Evolutionary conservation across 2,329 filamentous ascomycete genomes (phyloP), one percentile per base, ranked within the genome.

Genomic region (Neocatenulostroma microsporum): DNA sequence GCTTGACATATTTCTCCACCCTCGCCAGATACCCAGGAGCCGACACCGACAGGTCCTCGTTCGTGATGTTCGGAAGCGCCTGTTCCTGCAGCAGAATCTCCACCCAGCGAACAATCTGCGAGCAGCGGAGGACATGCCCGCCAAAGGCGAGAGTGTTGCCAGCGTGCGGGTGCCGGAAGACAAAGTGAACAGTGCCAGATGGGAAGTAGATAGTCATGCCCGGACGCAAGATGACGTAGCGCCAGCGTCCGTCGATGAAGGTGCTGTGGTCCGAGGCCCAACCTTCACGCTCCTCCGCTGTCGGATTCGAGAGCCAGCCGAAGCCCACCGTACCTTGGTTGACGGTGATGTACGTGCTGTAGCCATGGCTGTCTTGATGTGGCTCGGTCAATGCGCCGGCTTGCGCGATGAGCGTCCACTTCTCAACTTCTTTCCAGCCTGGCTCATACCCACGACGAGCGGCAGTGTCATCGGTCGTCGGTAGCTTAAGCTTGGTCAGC

Each of bases 61-160:
- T 64, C 38, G 68, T 65, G 31, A 69, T 62, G 24, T 63, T 61
- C 42, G 58, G 56, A 27, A 63, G 57, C 13, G 62, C 51, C 1
- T 62, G 60, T 42, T 64, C 62, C 35, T 66, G 61, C 36, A 68
- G 61, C 29, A 69, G 49, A 33, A 63, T 66, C 50, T 64, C 61
- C 10, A 67, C 55, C 59, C 68, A 66, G 35, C 63, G 50, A 8
- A 65, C 58, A 10, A 58, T 53, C 34, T 52, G 55, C n/a, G 52
- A 55, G 40, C 53, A 56, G 18, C 55, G 46, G 21, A 58, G 36
- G 4, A 56, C 43, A 26, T 58, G 55, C 6, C 55, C 55, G 12
- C 55, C 55, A 34, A 57, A 58, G 5, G 54, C 52, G 19, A 58
- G 47, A 19, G 51, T 57, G 45, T 53, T 44, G 19, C 55, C 53